These are phyloP conservation scores for Proliferodiscus dingleyae DNA, from an alignment of 2,329 filamentous ascomycete species.

Conservation along the genomic window DNA sequence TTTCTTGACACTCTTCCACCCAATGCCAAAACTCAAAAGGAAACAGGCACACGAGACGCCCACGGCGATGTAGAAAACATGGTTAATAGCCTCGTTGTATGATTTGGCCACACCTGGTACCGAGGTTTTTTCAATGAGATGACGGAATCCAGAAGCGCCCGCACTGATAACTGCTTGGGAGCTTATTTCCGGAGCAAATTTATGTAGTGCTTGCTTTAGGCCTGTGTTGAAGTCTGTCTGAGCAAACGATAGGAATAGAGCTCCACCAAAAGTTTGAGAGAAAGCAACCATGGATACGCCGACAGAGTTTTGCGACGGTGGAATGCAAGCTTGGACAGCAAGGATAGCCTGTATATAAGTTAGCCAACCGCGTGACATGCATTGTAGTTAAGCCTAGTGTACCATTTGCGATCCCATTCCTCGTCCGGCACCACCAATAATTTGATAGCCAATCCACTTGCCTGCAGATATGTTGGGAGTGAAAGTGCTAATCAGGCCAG, in stretches of 20 bases:
- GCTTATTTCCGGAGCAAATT: conserved; percentile 32
- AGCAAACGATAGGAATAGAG: conserved; percentile 29
- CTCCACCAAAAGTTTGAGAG: conserved; percentile 28
- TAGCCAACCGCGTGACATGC: too few species aligned
- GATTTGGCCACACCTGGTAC: conserved; percentile 36
- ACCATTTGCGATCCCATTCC: conserved; percentile 40
- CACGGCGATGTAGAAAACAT: conserved; percentile 21
- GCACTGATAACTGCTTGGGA: conserved; percentile 35
- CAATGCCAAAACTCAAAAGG: conserved; percentile 36
- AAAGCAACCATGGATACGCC: conserved; percentile 33
- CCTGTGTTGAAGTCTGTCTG: conserved; percentile 27
- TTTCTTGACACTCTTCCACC: conserved; percentile 42
- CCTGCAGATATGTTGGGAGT: conserved; percentile 32
- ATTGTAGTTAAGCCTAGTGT: too few species aligned
- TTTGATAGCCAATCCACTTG: conserved; percentile 48
- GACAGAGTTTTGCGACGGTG: conserved; percentile 27
- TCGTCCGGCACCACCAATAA: conserved; percentile 36
- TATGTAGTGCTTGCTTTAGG: conserved; percentile 27
- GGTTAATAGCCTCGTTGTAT: conserved; percentile 33
- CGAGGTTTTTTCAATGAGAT: conserved; percentile 28
- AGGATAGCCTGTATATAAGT: conserved; percentile 31
- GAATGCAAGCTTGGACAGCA: conserved; percentile 31
- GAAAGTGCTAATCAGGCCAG: conserved; percentile 32
- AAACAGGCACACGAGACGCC: conserved; percentile 11
- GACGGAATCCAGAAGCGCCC: conserved; percentile 37